Evolutionary conservation across 2,329 filamentous ascomycete genomes (phyloP).

Genomic region (Sporothrix mexicana): DNA sequence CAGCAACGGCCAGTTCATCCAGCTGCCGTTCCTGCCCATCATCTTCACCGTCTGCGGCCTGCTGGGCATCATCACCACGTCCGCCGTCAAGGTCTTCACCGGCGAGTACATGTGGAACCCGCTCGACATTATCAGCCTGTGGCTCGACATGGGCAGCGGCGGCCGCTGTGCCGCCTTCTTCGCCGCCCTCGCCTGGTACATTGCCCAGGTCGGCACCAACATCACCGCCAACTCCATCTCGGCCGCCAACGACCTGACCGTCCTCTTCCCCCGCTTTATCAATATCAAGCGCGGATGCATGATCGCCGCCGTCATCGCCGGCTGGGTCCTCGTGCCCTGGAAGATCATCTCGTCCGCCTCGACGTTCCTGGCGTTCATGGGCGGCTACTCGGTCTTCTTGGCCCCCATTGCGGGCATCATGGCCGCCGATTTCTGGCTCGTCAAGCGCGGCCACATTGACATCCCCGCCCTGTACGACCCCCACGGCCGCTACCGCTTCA

Average conservation of each 20-base stretch:
- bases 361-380: constrained; percentile 69
- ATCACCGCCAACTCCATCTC: constrained; percentile 62
- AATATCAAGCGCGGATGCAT: constrained; percentile 64
- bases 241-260: constrained; percentile 61
- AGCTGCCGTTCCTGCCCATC: constrained; percentile 54
- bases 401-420: constrained; percentile 52
- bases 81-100: constrained; percentile 58
- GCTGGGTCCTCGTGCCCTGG: constrained; percentile 68
- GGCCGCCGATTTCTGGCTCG: constrained; percentile 49
- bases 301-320: constrained; percentile 60
- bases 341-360: constrained; percentile 66
- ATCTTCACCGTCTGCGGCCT: constrained; percentile 56
- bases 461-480: constrained; percentile 52
- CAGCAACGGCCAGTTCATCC: constrained; percentile 48
- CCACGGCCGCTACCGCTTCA: constrained; percentile 49
- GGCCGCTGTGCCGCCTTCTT: constrained; percentile 53
- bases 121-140: constrained; percentile 52
- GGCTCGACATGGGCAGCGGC: constrained; percentile 52
- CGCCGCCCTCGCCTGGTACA: constrained; percentile 57
- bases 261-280: constrained; percentile 58
- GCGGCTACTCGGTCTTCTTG: constrained; percentile 58
- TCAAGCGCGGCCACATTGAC: constrained; percentile 48
- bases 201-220: constrained; percentile 63
- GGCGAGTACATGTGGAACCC: constrained; percentile 59
- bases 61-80: constrained; percentile 64